Evolutionary conservation across 2,329 filamentous ascomycete genomes (phyloP).

Genomic region (Thelonectria olida): DNA sequence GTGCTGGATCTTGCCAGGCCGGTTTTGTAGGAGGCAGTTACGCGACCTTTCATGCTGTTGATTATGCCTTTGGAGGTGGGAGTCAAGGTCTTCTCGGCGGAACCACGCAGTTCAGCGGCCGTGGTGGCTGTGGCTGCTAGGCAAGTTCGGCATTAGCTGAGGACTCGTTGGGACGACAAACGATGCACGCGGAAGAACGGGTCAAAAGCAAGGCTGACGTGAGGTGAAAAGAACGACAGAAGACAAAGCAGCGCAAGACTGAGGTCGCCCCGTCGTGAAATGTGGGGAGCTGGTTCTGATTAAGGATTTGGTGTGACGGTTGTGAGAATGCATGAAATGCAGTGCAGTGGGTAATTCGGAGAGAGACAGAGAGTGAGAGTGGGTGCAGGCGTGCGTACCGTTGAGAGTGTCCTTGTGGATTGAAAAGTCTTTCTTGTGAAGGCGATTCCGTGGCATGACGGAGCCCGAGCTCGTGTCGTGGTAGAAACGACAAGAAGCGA

Average conservation of each 20-base stretch:
- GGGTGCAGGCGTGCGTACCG: constrained; percentile 28
- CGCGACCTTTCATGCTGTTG: constrained; percentile 51
- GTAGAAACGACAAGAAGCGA: neutral
- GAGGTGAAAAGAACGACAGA: constrained; percentile 18
- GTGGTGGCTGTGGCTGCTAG: constrained; percentile 30
- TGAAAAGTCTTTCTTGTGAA: constrained; percentile 46
- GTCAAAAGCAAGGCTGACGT: constrained; percentile 27
- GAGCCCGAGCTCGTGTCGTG: neutral
- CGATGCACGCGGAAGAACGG: constrained; percentile 8
- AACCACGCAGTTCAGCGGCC: constrained; percentile 42
- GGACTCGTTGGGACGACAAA: constrained; percentile 2
- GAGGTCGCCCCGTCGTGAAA: constrained; percentile 29
- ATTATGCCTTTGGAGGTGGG: constrained; percentile 50
- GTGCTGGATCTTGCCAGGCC: constrained; percentile 50
- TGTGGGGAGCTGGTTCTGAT: constrained; percentile 37
- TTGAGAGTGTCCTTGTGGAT: constrained; percentile 45
- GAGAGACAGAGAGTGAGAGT: constrained; percentile 2
- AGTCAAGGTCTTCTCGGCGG: constrained; percentile 45
- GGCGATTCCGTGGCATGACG: constrained; percentile 45
- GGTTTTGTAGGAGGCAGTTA: constrained; percentile 44
- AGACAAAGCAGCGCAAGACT: constrained; percentile 20
- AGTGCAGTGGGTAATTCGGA: neutral
- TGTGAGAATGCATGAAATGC: constrained; percentile 22
- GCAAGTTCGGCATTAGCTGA: constrained; percentile 33
- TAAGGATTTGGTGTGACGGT: constrained; percentile 25